phyloP scores from a whole-genome alignment of 371 early-diverging fungal species.

The Rhizopus stolonifer region DNA sequence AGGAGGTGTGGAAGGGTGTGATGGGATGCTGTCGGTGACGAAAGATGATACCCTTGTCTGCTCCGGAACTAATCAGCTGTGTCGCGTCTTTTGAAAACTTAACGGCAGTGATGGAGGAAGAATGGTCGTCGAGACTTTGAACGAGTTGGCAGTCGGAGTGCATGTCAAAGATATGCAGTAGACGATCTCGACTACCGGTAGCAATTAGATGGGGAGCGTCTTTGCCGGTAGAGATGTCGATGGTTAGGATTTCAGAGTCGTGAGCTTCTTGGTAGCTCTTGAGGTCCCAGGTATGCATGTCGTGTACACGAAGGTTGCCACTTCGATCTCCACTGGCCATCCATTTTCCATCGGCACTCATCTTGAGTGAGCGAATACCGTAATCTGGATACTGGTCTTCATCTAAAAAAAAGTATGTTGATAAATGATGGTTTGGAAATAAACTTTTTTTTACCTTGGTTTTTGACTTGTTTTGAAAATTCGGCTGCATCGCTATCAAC shows the following conservation, averaged over 20 bases:
- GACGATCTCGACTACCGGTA: slow-evolving; percentile 79
- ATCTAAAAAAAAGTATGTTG: too few species aligned
- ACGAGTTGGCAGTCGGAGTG: slow-evolving; percentile 55
- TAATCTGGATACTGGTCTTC: slow-evolving; percentile 54
- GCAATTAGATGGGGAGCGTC: slow-evolving; percentile 59
- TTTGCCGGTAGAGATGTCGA: slow-evolving; percentile 64
- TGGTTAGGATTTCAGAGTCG: slow-evolving; percentile 77
- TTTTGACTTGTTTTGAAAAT: slow-evolving; percentile 30
- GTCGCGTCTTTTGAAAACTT: slow-evolving; percentile 66
- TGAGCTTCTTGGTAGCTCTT: slow-evolving; percentile 77
- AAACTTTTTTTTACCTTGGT: neutral
- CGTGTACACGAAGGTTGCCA: slow-evolving; percentile 74
- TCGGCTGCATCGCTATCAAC: slow-evolving; percentile 51
- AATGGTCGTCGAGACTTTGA: slow-evolving; percentile 86
- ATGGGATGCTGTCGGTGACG: slow-evolving; percentile 40
- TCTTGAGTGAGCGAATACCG: slow-evolving; percentile 70
- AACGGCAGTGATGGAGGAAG: slow-evolving; percentile 80
- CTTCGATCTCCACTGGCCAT: slow-evolving; percentile 78
- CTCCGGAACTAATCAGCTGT: slow-evolving; percentile 76
- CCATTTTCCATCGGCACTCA: slow-evolving; percentile 67
- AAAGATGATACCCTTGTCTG: slow-evolving; percentile 85
- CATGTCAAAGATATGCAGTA: slow-evolving; percentile 80
- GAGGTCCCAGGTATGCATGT: slow-evolving; percentile 59
- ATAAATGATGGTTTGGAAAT: too few species aligned
- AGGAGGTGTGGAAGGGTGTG: slow-evolving; percentile 7